Evolutionary conservation across 257 asterid genomes (phyloP), one percentile per base, ranked within the genome.

Genomic region (Lycium barbarum): DNA sequence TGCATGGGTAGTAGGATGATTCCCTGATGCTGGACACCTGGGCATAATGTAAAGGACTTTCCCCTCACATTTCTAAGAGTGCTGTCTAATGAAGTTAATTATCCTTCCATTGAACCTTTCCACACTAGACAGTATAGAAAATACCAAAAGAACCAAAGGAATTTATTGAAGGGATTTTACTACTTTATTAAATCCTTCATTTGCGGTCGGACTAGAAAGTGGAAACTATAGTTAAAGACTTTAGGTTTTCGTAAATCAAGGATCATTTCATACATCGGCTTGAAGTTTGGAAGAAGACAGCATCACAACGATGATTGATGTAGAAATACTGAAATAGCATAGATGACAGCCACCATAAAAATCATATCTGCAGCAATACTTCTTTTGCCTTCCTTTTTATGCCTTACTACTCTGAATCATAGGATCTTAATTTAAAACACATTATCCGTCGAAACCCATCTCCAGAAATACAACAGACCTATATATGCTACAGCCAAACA

Each of bases 181-280:
- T 47, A n/a, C n/a, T n/a, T 18, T 45, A 72, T 67, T 18, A 45
- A 45, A 72, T 45, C 38, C 80, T 72, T 72, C 81, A 26, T 74
- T 70, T 38, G 8, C 17, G 15, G 79, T 40, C 4, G 7, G 26
- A 26, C 33, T 26, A 26, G 33, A 26, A 26, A 70, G 38, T 17
- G 79, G 79, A 40, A 38, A 70, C 79, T 18, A 38, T 68, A 36
- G 78, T 38, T 68, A 38, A 26, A 68, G 53, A 49, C 76, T 15
- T 70, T 40, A 40, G 20, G 54, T 70, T 70, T 70, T 17, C 6
- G 35, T 70, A 40, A 54, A 70, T 70, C 79, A 17, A 68, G 78
- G 53, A 68, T 36, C 53, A 74, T 74, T 20, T 74, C 81, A 51
- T 20, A 74, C 61, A 49, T 74, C 20, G 43, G 22, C 62, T 74